These are phyloP conservation scores for Spergularia marina DNA, from an alignment of 148 eudicot species.

Conservation along the genomic window DNA sequence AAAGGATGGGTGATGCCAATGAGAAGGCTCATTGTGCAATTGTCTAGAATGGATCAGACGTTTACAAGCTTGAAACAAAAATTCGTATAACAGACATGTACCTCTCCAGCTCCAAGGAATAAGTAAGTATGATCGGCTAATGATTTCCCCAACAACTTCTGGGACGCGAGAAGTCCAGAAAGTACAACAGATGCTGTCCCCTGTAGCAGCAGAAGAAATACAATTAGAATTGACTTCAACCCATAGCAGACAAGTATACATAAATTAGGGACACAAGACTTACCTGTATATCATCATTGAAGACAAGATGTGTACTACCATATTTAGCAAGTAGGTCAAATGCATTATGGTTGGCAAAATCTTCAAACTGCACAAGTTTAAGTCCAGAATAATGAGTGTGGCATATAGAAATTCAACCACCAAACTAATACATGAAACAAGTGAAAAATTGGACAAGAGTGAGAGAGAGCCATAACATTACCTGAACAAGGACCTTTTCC, in stretches of 20 bases:
- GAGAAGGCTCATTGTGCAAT: background rate
- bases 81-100: constrained; percentile 10
- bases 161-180: constrained; percentile 77
- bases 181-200: constrained; percentile 98
- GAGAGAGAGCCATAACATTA: constrained; percentile 3
- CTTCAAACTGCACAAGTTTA: constrained; percentile 75
- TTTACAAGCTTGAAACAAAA: background rate
- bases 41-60: background rate
- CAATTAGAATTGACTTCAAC: background rate
- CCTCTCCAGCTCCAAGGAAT: constrained; percentile 99
- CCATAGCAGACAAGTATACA: background rate
- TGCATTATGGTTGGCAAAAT: constrained; percentile 95
- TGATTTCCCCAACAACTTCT: constrained; percentile 65
- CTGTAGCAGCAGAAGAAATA: constrained; percentile 30
- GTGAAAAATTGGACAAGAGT: background rate
- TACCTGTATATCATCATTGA: constrained; percentile 99
- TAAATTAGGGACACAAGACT: background rate
- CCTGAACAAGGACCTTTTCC: constrained; percentile 96
- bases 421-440: background rate
- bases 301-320: constrained; percentile 85
- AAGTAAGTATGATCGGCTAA: constrained; percentile 81
- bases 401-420: background rate
- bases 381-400: background rate
- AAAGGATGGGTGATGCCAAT: background rate
- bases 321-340: constrained; percentile 83